Conservation (phyloP, 2,329 filamentous ascomycete genomes). For the Talaromyces sp. region DNA sequence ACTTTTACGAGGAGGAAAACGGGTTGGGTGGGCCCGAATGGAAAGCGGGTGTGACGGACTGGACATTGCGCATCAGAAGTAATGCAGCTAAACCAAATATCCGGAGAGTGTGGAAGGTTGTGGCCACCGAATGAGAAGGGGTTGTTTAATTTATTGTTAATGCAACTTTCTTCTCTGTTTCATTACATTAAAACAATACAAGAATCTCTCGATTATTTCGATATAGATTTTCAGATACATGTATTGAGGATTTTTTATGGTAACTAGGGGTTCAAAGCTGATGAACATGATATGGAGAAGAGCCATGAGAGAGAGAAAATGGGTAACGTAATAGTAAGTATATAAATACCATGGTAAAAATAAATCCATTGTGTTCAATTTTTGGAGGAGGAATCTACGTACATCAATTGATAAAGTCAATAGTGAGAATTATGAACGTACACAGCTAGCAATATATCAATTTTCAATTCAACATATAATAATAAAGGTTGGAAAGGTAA, state of each 20-base stretch:
- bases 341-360: no score
- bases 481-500: not conserved
- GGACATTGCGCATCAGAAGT: not conserved
- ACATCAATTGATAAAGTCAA: no score
- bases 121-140: not conserved
- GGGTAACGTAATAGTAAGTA: no score
- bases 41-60: not conserved
- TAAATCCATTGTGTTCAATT: no score
- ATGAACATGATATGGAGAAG: no score
- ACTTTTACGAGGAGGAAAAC: not conserved
- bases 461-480: not conserved
- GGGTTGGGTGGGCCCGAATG: not conserved
- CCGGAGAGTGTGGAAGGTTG: not conserved
- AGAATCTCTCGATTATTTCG: not conserved
- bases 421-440: not conserved
- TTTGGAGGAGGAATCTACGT: not conserved
- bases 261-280: not conserved
- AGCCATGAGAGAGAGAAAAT: no score
- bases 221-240: not conserved
- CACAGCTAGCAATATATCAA: not conserved
- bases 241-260: not conserved
- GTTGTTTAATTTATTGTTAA: not conserved
- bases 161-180: not conserved
- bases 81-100: constrained; percentile 2
- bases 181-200: not conserved